Evolutionary conservation across 2,329 filamentous ascomycete genomes (phyloP).

Genomic region (Stachybotrys echinatus): DNA sequence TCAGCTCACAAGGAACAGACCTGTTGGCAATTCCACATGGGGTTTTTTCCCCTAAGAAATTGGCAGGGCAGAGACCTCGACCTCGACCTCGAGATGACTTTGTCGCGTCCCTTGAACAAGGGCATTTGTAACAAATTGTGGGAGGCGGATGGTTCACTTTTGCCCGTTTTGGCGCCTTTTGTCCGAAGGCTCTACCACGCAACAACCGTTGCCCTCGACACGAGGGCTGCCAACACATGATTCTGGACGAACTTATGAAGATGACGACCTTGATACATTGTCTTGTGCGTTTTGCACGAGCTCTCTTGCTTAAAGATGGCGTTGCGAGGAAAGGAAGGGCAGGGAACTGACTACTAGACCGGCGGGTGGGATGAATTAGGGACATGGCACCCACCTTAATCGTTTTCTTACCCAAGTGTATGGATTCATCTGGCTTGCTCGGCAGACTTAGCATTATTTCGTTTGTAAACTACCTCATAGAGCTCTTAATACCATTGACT

Average conservation of each 20-base stretch:
- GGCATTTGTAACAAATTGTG: not conserved
- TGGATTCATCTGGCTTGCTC: not conserved
- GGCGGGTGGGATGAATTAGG: not conserved
- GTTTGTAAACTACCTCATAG: not conserved
- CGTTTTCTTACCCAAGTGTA: not conserved
- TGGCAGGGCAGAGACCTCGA: too few species aligned
- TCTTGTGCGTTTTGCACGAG: not conserved
- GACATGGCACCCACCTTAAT: not conserved
- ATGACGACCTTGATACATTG: not conserved
- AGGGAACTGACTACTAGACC: not conserved
- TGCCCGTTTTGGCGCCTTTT: not conserved
- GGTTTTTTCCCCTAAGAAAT: too few species aligned
- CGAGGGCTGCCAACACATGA: not conserved
- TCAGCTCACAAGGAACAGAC: too few species aligned
- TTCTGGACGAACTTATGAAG: constrained; percentile 2
- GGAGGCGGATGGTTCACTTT: not conserved
- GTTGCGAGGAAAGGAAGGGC: not conserved
- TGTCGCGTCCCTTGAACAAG: not conserved
- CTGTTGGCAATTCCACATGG: too few species aligned
- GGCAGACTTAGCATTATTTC: not conserved
- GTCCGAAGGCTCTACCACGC: constrained; percentile 16
- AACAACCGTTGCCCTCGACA: constrained; percentile 10
- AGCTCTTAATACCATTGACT: not conserved
- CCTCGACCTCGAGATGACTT: not conserved
- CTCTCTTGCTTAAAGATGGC: not conserved